Percentiles rank a stretch among this genome's conserved stretches.
These are phyloP conservation scores for Cyclocybe cylindracea DNA, from an alignment of 768 basidiomycete species.

Conservation along the genomic window DNA sequence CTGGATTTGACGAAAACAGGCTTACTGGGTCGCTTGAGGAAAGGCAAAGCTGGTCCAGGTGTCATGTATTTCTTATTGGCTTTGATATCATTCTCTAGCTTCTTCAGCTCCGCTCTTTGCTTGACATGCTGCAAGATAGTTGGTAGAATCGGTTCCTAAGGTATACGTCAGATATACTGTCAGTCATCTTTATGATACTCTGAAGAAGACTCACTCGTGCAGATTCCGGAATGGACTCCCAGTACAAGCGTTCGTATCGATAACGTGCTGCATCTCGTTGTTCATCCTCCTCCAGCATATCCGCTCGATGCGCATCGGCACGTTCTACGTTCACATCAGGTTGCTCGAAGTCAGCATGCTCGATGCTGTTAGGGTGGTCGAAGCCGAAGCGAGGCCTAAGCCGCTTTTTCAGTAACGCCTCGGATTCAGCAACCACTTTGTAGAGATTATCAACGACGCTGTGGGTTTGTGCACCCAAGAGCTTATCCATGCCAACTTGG, in stretches of 20 bases:
- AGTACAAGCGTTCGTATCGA: conserved; percentile 72
- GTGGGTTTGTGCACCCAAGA: conserved; percentile 58
- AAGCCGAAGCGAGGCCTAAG: not conserved
- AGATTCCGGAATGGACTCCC: conserved; percentile 76
- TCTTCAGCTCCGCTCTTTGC: conserved; percentile 31
- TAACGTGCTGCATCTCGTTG: conserved; percentile 56
- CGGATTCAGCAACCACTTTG: not conserved
- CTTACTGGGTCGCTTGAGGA: conserved; percentile 34
- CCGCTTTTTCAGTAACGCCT: not conserved
- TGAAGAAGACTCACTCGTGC: conserved; percentile 47
- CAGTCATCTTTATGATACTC: not conserved
- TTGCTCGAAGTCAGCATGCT: not conserved
- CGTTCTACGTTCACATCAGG: conserved; percentile 24
- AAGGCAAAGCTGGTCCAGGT: conserved; percentile 34
- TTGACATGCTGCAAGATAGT: conserved; percentile 52
- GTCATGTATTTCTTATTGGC: conserved; percentile 40
- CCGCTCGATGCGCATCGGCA: conserved; percentile 59
- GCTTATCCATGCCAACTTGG: conserved; percentile 74
- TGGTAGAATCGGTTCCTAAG: conserved; percentile 65
- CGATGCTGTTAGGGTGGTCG: not conserved
- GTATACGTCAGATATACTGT: conserved; percentile 3
- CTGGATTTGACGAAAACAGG: conserved; percentile 39
- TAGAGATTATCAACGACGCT: conserved; percentile 11
- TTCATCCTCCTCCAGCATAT: conserved; percentile 58
- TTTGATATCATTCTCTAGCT: conserved; percentile 35